These are phyloP conservation scores for Tylopilus intermedius DNA, from an alignment of 768 basidiomycete species.

Conservation along the genomic window DNA sequence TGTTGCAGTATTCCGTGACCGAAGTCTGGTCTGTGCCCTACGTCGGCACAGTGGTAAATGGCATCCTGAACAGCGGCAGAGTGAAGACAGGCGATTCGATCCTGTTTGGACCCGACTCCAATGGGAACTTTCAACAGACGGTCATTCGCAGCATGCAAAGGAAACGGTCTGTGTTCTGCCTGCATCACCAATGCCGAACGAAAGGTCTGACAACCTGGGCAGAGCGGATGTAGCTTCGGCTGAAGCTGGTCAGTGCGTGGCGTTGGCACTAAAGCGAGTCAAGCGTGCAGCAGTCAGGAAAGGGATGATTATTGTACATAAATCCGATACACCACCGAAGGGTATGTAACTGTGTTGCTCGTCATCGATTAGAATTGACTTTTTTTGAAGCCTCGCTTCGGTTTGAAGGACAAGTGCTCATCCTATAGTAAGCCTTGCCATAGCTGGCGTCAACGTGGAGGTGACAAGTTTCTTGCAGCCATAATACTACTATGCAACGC, in stretches of 20 bases:
- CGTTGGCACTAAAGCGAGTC: conserved; percentile 87
- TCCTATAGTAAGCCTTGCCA: conserved; percentile 69
- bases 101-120: conserved; percentile 86
- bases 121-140: conserved; percentile 80
- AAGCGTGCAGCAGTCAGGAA: conserved; percentile 78
- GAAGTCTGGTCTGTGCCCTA: conserved; percentile 88
- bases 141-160: conserved; percentile 89
- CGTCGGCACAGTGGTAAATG: conserved; percentile 80
- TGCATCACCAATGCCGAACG: background rate
- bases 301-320: conserved; percentile 89
- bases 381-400: conserved; percentile 56
- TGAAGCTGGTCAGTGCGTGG: conserved; percentile 95
- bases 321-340: conserved; percentile 71
- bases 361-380: background rate
- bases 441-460: background rate
- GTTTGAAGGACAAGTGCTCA: conserved; percentile 92
- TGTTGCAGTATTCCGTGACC: conserved; percentile 68
- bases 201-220: conserved; percentile 3
- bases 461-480: conserved; percentile 39
- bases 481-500: conserved; percentile 88
- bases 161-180: conserved; percentile 55
- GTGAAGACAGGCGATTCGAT: conserved; percentile 78
- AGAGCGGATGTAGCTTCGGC: conserved; percentile 79
- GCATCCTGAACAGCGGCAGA: conserved; percentile 72
- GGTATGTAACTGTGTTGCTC: conserved; percentile 37